Percentiles rank a stretch among this genome's conserved stretches.
phyloP scores from a whole-genome alignment of 495 filamentous ascomycete species.

The Cercophora samala region DNA sequence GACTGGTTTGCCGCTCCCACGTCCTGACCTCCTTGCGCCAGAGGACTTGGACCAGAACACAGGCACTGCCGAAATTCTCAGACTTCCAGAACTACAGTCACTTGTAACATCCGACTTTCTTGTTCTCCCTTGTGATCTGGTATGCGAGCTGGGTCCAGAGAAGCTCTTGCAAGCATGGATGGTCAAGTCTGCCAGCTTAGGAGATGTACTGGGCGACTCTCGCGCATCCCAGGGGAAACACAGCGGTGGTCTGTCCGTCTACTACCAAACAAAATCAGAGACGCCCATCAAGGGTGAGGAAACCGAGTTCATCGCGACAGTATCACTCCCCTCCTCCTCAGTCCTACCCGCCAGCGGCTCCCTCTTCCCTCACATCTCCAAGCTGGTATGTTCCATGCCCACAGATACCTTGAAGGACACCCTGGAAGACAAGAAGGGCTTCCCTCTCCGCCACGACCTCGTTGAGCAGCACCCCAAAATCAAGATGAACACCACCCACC shows the following conservation, averaged over 20 bases:
- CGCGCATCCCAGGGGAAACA: conserved; percentile 38
- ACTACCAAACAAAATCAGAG: conserved; percentile 79
- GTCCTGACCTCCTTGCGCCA: conserved; percentile 72
- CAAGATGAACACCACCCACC: conserved; percentile 71
- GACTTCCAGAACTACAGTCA: conserved; percentile 66
- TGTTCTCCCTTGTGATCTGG: conserved; percentile 87
- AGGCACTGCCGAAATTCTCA: conserved; percentile 86
- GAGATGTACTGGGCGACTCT: conserved; percentile 38
- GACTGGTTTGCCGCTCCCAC: conserved; percentile 72
- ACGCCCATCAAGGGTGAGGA: conserved; percentile 80
- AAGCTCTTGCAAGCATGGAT: conserved; percentile 87
- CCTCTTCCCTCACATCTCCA: conserved; percentile 59
- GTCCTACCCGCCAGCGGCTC: conserved; percentile 58
- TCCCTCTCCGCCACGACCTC: conserved; percentile 69
- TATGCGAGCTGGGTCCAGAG: conserved; percentile 84
- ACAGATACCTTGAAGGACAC: conserved; percentile 83
- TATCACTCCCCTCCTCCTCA: conserved; percentile 55
- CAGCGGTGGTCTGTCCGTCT: conserved; percentile 78
- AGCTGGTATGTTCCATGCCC: conserved; percentile 69
- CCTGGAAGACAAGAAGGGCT: conserved; percentile 63
- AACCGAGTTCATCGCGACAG: conserved; percentile 80
- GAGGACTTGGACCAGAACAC: conserved; percentile 68
- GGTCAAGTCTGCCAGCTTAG: conserved; percentile 69
- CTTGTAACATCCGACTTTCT: conserved; percentile 80
- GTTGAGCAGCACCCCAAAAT: conserved; percentile 68